Conservation (phyloP, 1,139 yeast species). For the Pichia sp. region DNA sequence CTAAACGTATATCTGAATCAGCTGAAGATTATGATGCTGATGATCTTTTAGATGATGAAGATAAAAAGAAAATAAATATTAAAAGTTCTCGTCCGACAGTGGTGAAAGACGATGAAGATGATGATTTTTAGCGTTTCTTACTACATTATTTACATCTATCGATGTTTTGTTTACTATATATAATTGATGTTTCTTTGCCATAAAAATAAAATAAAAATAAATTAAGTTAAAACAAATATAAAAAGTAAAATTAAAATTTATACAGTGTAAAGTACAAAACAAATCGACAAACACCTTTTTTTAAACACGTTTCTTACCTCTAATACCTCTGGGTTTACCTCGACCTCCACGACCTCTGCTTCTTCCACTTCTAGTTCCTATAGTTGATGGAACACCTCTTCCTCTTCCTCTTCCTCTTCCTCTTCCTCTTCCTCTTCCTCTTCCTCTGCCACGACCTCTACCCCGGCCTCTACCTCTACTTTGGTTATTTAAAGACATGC, state of each 20-base stretch:
- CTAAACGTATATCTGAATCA: conserved; percentile 33
- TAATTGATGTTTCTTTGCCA: too few relatives aligned
- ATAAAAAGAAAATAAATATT: conserved; percentile 9
- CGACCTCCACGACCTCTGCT: conserved; percentile 4
- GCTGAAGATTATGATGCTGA: conserved; percentile 30
- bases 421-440: conserved; percentile 9
- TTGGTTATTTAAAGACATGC: too few relatives aligned
- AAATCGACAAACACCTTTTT: too few relatives aligned
- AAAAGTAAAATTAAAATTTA: too few relatives aligned
- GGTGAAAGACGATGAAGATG: conserved; percentile 14
- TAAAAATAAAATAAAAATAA: too few relatives aligned
- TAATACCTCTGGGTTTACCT: neutral
- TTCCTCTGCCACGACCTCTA: conserved; percentile 14
- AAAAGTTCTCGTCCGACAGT: conserved; percentile 2
- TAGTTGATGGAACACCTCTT: neutral
- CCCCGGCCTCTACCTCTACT: conserved; percentile 14
- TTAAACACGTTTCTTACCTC: too few relatives aligned
- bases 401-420: neutral
- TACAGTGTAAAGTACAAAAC: too few relatives aligned
- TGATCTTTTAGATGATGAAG: conserved; percentile 24
- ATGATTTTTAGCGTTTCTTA: too few relatives aligned
- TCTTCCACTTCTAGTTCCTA: neutral
- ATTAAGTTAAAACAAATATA: too few relatives aligned
- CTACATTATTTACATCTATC: too few relatives aligned
- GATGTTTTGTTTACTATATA: too few relatives aligned